Evolutionary conservation across 176 grass and related monocot genomes (phyloP).

Genomic region (Musa itinerans): DNA sequence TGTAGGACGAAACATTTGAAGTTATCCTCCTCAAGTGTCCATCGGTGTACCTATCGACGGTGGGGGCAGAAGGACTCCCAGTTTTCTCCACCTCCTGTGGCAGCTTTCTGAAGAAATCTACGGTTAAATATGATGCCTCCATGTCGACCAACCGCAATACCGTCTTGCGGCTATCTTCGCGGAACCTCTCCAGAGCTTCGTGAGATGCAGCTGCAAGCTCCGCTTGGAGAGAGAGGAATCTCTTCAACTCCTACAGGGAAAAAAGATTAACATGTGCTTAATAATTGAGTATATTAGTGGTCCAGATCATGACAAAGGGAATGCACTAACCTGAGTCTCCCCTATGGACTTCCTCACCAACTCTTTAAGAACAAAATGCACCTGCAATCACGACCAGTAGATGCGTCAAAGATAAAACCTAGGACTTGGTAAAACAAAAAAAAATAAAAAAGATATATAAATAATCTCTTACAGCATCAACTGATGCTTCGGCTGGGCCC

Average conservation of each 20-base stretch:
- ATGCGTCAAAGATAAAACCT: not conserved
- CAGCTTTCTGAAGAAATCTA: constrained; percentile 17
- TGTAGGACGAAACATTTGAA: constrained; percentile 15
- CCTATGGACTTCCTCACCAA: constrained; percentile 88
- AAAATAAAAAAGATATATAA: constrained; percentile 3
- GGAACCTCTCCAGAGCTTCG: constrained; percentile 6
- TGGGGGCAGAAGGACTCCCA: not conserved
- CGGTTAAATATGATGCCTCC: constrained; percentile 14
- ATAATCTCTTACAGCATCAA: constrained; percentile 67
- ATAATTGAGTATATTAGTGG: not conserved
- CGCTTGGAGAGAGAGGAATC: constrained; percentile 1
- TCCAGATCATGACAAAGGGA: not conserved
- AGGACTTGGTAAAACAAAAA: not conserved
- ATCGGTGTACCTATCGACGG: not conserved
- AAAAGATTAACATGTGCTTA: not conserved
- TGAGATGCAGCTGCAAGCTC: constrained; percentile 10
- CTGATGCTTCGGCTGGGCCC: constrained; percentile 96
- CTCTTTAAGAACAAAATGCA: constrained; percentile 89
- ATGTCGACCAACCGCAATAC: constrained; percentile 7
- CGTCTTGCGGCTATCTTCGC: constrained; percentile 10
- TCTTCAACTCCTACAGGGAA: constrained; percentile 5
- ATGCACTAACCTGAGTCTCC: constrained; percentile 62
- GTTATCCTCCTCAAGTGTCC: constrained; percentile 14
- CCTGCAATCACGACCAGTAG: constrained; percentile 35
- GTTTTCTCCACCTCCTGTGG: constrained; percentile 2